These are phyloP conservation scores for Pelargonium australe DNA, from an alignment of 441 rosid genomes.

Conservation along the genomic window DNA sequence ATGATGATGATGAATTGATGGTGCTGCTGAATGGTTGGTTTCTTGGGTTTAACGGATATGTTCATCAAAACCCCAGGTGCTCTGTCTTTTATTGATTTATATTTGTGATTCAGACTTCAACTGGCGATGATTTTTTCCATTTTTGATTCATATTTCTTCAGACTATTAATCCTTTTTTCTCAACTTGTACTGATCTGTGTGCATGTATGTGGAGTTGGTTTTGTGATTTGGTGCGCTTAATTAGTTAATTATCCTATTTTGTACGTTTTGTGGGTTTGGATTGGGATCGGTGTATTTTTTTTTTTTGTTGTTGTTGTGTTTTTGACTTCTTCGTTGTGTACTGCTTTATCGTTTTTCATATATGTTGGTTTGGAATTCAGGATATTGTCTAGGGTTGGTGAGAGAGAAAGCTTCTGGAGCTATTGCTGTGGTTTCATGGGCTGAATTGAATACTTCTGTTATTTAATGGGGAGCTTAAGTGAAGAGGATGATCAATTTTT, in stretches of 20 bases:
- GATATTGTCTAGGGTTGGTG: slow-evolving; percentile 24
- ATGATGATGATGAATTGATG: neutral
- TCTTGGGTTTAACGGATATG: neutral
- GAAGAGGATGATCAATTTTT: slow-evolving; percentile 58
- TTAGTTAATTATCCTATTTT: neutral
- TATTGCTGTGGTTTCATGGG: slow-evolving; percentile 46
- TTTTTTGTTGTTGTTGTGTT: neutral
- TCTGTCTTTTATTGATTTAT: neutral
- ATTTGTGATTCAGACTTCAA: too few relatives aligned
- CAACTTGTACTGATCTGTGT: neutral
- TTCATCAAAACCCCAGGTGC: neutral
- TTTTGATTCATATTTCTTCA: neutral
- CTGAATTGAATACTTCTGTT: slow-evolving; percentile 38
- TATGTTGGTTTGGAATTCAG: slow-evolving; percentile 19
- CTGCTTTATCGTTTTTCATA: neutral
- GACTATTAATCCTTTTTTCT: neutral
- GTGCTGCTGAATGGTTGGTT: neutral
- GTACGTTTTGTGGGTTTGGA: neutral
- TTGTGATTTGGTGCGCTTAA: neutral
- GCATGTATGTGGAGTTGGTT: neutral
- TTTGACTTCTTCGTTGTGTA: too few relatives aligned
- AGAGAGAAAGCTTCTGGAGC: slow-evolving; percentile 7
- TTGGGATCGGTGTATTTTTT: slow-evolving; percentile 22
- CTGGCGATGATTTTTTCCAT: neutral
- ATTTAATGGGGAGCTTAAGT: slow-evolving; percentile 42